Conservation (phyloP, 805 yeast species). For the Saccharomycopsis sp. region DNA sequence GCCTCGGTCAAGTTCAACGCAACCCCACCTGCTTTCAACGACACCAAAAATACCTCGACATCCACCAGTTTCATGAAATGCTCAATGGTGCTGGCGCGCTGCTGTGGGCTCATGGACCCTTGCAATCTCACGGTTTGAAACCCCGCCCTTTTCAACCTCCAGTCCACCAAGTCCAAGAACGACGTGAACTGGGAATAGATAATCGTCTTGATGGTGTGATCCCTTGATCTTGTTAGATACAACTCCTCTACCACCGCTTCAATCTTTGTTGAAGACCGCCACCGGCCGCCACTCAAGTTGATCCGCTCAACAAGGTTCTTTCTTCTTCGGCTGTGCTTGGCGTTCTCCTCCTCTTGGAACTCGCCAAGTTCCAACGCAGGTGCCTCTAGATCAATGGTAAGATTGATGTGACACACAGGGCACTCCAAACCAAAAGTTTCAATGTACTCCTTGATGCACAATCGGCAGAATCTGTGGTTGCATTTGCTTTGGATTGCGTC, state of each 20-base stretch:
- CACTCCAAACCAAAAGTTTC: constrained; percentile 75
- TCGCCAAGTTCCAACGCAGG: constrained; percentile 72
- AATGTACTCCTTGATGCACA: constrained; percentile 84
- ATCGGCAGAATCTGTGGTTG: constrained; percentile 86
- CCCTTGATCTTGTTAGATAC: constrained; percentile 75
- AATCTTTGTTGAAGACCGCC: constrained; percentile 94
- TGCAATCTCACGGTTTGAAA: constrained; percentile 89
- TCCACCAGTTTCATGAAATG: constrained; percentile 87
- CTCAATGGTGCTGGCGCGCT: constrained; percentile 83
- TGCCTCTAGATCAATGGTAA: constrained; percentile 82
- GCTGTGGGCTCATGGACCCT: constrained; percentile 96
- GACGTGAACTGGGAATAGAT: constrained; percentile 96
- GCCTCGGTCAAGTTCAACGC: constrained; percentile 96
- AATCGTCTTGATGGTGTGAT: constrained; percentile 85
- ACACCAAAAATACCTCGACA: constrained; percentile 90
- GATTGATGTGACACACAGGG: constrained; percentile 92
- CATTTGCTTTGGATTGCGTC: constrained; percentile 94
- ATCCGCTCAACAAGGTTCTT: constrained; percentile 89
- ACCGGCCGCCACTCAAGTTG: constrained; percentile 66
- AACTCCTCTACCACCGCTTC: constrained; percentile 94
- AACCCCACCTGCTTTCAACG: constrained; percentile 97
- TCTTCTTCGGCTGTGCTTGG: constrained; percentile 43
- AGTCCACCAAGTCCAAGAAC: constrained; percentile 91
- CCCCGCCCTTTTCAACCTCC: constrained; percentile 93
- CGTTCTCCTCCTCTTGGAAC: constrained; percentile 38